Base-by-base conservation (phyloP, 345 rosid species). In the Passiflora organensis region DNA sequence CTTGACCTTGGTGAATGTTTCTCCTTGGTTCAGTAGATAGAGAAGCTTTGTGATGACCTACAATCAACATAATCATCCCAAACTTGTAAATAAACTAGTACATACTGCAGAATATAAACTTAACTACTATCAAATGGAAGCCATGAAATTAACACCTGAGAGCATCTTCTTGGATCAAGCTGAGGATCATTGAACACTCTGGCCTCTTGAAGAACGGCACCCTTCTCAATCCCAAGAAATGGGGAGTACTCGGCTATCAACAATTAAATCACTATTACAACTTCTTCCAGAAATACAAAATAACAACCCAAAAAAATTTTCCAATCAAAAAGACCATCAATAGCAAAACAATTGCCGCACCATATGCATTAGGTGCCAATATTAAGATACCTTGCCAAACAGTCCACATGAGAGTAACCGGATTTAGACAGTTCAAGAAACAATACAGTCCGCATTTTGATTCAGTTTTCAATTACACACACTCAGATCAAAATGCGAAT, bases 111-210 rank as follows among this genome's bases (percentile, higher is more conserved):
- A 43, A n/a, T n/a, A n/a, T n/a, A n/a, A n/a, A n/a, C n/a, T n/a
- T n/a, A n/a, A n/a, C n/a, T n/a, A n/a, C n/a, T n/a, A n/a, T n/a
- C n/a, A n/a, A n/a, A n/a, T n/a, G n/a, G n/a, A n/a, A n/a, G n/a
- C n/a, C n/a, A n/a, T n/a, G n/a, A n/a, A n/a, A n/a, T n/a, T n/a
- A 67, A 65, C 50, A 91, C 98, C 96, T 93, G 99, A 16, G 95
- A 93, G 85, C 99, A 93, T 82, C 77, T 80, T 78, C 97, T 72
- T 13, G 99, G 83, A 76, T 93, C 99, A 72, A 93, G 87, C 76
- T 93, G 99, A 52, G 99, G 86, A 19, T 93, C 99, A 64, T 93
- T 89, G 73, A 93, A 93, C 69, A 93, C 91, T 73, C 99, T 82
- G 57, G 94, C 94, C 68, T 93, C 99, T 71, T 93, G 99, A 69